phyloP scores from a whole-genome alignment of 345 rosid genomes.

The Hevea brasiliensis region DNA sequence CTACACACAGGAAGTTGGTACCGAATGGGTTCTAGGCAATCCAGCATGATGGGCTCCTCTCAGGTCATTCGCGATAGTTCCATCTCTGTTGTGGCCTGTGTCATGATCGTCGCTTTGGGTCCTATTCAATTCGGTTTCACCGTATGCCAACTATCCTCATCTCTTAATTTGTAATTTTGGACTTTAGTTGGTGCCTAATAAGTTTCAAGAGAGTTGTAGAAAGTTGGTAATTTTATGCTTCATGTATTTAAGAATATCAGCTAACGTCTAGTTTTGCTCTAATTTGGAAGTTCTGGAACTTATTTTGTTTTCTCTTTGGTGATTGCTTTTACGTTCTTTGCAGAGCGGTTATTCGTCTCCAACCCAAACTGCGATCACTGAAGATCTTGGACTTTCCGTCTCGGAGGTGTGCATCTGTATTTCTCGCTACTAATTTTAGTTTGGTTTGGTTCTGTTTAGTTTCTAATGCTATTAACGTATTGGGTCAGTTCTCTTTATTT shows the following conservation, averaged over 20 bases:
- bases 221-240: not conserved
- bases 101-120: constrained; percentile 92
- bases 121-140: constrained; percentile 99
- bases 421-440: not conserved
- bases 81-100: constrained; percentile 90
- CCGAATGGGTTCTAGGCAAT: constrained; percentile 87
- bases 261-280: no score
- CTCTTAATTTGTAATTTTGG: not conserved
- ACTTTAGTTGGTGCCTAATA: not conserved
- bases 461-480: constrained; percentile 32
- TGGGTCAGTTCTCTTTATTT: constrained; percentile 70
- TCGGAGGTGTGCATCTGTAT: constrained; percentile 61
- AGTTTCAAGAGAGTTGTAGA: no score
- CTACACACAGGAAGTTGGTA: constrained; percentile 98
- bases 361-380: constrained; percentile 69
- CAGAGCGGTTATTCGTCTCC: constrained; percentile 96
- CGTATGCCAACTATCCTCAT: constrained; percentile 36
- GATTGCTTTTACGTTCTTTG: not conserved
- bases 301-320: not conserved
- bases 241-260: no score
- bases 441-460: constrained; percentile 2
- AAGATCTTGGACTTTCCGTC: constrained; percentile 75
- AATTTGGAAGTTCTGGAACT: not conserved
- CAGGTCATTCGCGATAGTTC: constrained; percentile 82
- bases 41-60: constrained; percentile 90